Percentiles rank a stretch among this genome's conserved stretches.
These are phyloP conservation scores for Larix sibirica DNA, from an alignment of 83 land plant species.

Conservation along the genomic window DNA sequence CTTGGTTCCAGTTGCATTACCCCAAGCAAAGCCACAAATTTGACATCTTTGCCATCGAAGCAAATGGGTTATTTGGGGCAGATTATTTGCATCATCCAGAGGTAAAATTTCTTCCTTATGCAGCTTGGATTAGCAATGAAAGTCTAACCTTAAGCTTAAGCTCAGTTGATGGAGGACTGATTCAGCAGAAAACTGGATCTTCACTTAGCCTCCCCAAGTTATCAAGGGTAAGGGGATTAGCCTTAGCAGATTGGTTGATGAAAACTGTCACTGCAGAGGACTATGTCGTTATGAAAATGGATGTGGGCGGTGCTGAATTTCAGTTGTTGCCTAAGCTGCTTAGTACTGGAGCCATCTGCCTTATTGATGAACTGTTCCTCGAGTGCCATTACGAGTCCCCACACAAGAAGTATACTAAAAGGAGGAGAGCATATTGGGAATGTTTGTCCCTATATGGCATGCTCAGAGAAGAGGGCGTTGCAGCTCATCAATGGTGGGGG, in stretches of 20 bases:
- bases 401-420: conserved; percentile 16
- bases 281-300: conserved; percentile 73
- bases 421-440: conserved; percentile 62
- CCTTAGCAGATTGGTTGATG: conserved; percentile 59
- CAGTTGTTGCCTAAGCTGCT: conserved; percentile 53
- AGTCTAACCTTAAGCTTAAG: conserved; percentile 38
- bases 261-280: conserved; percentile 50
- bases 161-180: neutral
- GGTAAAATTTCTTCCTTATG: conserved; percentile 76
- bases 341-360: conserved; percentile 69
- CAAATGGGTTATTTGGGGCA: conserved; percentile 61
- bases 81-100: conserved; percentile 61
- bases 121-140: conserved; percentile 90
- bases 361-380: conserved; percentile 78
- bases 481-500: conserved; percentile 96
- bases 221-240: conserved; percentile 42
- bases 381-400: conserved; percentile 49
- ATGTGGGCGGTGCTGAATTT: conserved; percentile 59
- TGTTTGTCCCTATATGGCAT: conserved; percentile 70
- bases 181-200: conserved; percentile 17
- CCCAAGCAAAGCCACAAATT: conserved; percentile 45
- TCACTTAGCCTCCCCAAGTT: conserved; percentile 1
- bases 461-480: conserved; percentile 70
- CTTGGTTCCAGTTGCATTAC: conserved; percentile 56
- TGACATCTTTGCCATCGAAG: conserved; percentile 68